These are phyloP conservation scores for Penicillium hesseltinei DNA, from an alignment of 2,329 filamentous ascomycete species.

Conservation along the genomic window DNA sequence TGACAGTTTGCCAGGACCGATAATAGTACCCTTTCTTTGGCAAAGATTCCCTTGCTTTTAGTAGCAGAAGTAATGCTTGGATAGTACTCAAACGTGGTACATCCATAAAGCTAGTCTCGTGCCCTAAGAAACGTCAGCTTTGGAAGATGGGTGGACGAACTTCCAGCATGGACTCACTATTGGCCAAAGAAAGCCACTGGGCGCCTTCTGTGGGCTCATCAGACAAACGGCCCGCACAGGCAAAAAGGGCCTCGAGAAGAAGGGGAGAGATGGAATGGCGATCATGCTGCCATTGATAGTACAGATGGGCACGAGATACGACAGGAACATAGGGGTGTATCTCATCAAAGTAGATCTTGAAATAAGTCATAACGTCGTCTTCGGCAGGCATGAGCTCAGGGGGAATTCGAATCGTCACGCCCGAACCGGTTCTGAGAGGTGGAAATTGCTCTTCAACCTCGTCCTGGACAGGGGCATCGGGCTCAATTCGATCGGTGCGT, in stretches of 20 bases:
- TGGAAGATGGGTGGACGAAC: constrained; percentile 1
- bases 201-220: constrained; percentile 82
- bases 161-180: constrained; percentile 56
- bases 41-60: constrained; percentile 88
- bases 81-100: constrained; percentile 86
- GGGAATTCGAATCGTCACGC: constrained; percentile 80
- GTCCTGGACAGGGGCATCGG: constrained; percentile 59
- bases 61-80: constrained; percentile 79
- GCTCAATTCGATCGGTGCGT: constrained; percentile 49
- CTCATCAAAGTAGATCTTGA: constrained; percentile 84
- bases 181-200: constrained; percentile 88
- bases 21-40: constrained; percentile 95
- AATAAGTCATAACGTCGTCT: constrained; percentile 76
- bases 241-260: constrained; percentile 85
- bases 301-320: constrained; percentile 76
- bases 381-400: constrained; percentile 91
- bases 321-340: constrained; percentile 93
- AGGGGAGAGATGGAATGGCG: constrained; percentile 83
- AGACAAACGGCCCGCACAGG: constrained; percentile 78
- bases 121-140: constrained; percentile 56
- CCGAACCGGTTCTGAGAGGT: constrained; percentile 64
- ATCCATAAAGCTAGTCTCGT: constrained; percentile 92
- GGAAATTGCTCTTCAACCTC: constrained; percentile 72
- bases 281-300: constrained; percentile 83
- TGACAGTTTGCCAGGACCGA: constrained; percentile 93